Percentiles rank a stretch among this genome's conserved stretches.
Conservation (phyloP, 257 asterid species). For the Scutellaria galericulata region DNA sequence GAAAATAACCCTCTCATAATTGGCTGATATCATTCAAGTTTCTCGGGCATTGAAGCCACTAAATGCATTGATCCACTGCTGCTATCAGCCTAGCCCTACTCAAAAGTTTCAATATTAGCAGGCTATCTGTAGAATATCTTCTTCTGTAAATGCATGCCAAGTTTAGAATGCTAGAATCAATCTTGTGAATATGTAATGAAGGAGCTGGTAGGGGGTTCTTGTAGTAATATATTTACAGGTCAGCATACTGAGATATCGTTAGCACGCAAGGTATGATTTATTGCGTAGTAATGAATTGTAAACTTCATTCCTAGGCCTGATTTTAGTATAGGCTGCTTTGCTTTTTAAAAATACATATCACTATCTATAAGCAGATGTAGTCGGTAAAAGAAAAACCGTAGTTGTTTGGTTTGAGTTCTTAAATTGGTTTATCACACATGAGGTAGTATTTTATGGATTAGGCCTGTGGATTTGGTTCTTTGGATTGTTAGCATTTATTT, state of each 20-base stretch:
- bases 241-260: conserved; percentile 13
- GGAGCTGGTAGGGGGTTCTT: background rate
- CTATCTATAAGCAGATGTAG: conserved; percentile 1
- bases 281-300: background rate
- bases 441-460: background rate
- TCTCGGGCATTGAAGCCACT: conserved; percentile 18
- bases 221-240: background rate
- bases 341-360: background rate
- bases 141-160: background rate
- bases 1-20: conserved; percentile 15
- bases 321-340: background rate
- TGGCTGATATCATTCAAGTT: conserved; percentile 14
- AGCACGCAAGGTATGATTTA: background rate
- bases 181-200: conserved; percentile 9
- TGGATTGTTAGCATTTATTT: background rate
- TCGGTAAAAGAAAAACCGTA: background rate
- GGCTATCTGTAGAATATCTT: conserved; percentile 1
- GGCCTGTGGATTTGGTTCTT: background rate
- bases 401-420: conserved; percentile 9
- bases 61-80: conserved; percentile 6
- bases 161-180: conserved; percentile 6
- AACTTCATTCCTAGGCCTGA: background rate
- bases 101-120: conserved; percentile 19
- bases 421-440: background rate
- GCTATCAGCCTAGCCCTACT: conserved; percentile 13